These are phyloP conservation scores for Metarhizium album DNA, from an alignment of 2,329 filamentous ascomycete species.

Conservation along the genomic window DNA sequence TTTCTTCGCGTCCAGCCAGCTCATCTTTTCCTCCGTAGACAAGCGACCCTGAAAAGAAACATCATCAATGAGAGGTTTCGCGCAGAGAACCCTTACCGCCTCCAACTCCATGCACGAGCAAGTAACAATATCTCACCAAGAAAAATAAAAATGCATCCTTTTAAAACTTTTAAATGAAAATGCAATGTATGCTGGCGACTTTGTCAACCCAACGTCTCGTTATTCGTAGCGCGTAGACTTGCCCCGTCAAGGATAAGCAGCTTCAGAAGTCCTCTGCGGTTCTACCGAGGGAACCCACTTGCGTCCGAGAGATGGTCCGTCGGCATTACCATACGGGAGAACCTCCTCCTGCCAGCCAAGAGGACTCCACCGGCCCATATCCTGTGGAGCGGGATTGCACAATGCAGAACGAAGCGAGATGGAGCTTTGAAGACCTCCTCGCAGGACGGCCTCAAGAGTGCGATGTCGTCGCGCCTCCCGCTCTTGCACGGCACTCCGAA, in stretches of 20 bases:
- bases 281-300: conserved; percentile 31
- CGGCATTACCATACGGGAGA: conserved; percentile 24
- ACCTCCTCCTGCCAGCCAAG: conserved; percentile 40
- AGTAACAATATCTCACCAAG: not conserved
- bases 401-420: conserved; percentile 25
- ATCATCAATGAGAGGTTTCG: not conserved
- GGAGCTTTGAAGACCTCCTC: conserved; percentile 23
- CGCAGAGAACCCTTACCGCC: not conserved
- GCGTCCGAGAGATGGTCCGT: conserved; percentile 32
- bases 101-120: not conserved
- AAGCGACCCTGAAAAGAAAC: not conserved
- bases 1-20: not conserved
- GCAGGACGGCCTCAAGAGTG: conserved; percentile 31
- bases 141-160: not conserved
- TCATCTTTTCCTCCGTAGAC: not conserved
- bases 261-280: conserved; percentile 11
- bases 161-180: conserved; percentile 2
- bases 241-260: conserved; percentile 21
- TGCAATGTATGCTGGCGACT: conserved; percentile 7
- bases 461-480: conserved; percentile 45
- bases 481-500: conserved; percentile 41
- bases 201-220: conserved; percentile 10
- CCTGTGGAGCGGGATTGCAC: conserved; percentile 26
- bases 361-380: conserved; percentile 32
- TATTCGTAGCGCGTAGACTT: conserved; percentile 6